Percentiles rank a stretch among this genome's conserved stretches.
These are phyloP conservation scores for Tetrahymena borealis DNA, from an alignment of 73 alveolate genomes.

Conservation along the genomic window DNA sequence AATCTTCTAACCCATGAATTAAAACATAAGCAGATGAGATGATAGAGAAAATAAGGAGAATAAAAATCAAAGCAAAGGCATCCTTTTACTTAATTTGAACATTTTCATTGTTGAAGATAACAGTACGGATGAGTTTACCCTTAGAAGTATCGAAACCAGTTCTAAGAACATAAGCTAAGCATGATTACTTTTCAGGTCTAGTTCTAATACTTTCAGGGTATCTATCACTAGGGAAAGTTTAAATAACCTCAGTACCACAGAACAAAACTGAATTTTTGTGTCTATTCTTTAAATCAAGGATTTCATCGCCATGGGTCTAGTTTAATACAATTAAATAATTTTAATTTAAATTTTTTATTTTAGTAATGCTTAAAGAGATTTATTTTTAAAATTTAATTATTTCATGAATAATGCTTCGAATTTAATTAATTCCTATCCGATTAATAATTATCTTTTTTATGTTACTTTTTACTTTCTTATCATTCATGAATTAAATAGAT, in stretches of 20 bases:
- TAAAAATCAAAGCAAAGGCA: conserved; percentile 75
- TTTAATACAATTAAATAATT: too few species aligned
- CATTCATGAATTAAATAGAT: conserved; percentile 64
- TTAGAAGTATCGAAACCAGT: conserved; percentile 92
- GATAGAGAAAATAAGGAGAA: conserved; percentile 82
- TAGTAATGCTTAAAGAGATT: too few species aligned
- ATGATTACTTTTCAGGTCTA: background rate
- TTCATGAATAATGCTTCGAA: too few species aligned
- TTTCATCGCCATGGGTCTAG: conserved; percentile 34
- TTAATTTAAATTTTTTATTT: too few species aligned
- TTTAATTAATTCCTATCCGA: too few species aligned
- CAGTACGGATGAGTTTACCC: conserved; percentile 94
- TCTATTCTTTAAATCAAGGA: conserved; percentile 77
- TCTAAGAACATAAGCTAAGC: conserved; percentile 63
- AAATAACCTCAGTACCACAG: conserved; percentile 56
- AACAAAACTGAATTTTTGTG: conserved; percentile 70
- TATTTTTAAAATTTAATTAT: too few species aligned
- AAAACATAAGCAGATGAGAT: conserved; percentile 86
- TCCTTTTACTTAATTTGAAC: conserved; percentile 90
- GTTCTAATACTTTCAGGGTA: background rate
- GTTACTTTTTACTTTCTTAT: conserved; percentile 65
- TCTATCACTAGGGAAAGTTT: conserved; percentile 39
- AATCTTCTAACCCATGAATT: conserved; percentile 76
- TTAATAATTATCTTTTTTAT: too few species aligned
- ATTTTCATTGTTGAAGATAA: conserved; percentile 87